Percentiles rank a stretch among this genome's conserved stretches.
Evolutionary conservation across 1,284 basidiomycete species (phyloP).

Genomic region (Athelia psychrophila): DNA sequence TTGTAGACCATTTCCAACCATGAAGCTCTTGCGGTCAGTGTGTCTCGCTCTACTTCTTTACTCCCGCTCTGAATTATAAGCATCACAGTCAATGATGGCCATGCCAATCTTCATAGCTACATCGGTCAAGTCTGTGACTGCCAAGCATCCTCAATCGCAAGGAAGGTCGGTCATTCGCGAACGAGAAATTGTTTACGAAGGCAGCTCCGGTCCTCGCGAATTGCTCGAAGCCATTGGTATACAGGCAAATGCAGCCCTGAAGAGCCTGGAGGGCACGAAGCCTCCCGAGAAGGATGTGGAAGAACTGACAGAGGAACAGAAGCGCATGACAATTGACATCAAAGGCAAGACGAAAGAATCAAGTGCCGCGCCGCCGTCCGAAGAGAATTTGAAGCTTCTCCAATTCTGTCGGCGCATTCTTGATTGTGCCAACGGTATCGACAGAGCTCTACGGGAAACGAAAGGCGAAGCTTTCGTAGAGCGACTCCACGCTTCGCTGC

Average conservation of each 20-base stretch:
- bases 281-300: constrained; percentile 42
- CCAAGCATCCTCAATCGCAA: constrained; percentile 43
- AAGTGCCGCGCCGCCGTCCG: constrained; percentile 38
- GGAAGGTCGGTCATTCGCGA: constrained; percentile 57
- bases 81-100: constrained; percentile 91
- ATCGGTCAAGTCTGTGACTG: constrained; percentile 59
- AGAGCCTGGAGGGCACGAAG: constrained; percentile 72
- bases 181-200: constrained; percentile 83
- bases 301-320: constrained; percentile 81
- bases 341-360: constrained; percentile 63
- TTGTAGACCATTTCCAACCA: constrained; percentile 74
- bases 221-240: constrained; percentile 86
- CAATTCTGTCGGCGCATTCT: constrained; percentile 79
- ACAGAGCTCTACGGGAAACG: constrained; percentile 78
- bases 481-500: constrained; percentile 71
- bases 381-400: constrained; percentile 67
- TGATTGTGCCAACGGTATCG: constrained; percentile 76
- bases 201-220: constrained; percentile 84
- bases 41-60: background rate
- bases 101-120: constrained; percentile 90
- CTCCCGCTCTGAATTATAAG: constrained; percentile 55
- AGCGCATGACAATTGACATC: constrained; percentile 66
- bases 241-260: constrained; percentile 84
- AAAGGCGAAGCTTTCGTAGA: constrained; percentile 84
- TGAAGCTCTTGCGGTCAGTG: background rate